These are phyloP conservation scores for Leptographium galeiforme DNA, from an alignment of 2,329 filamentous ascomycete genomes.

Conservation along the genomic window DNA sequence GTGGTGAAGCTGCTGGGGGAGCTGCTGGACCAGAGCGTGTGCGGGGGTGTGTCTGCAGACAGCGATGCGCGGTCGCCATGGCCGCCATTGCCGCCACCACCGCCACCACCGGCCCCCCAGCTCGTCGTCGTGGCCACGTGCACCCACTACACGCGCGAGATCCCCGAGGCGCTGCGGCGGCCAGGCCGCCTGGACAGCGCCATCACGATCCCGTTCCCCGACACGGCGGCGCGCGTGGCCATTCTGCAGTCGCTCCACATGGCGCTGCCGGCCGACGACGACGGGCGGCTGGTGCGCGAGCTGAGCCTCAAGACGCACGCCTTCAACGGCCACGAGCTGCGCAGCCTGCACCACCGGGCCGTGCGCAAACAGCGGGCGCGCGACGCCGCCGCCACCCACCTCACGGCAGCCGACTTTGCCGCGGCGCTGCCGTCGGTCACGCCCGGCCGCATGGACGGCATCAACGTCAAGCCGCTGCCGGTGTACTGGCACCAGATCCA, in stretches of 20 bases:
- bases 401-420: constrained; percentile 40
- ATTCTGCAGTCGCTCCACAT: constrained; percentile 53
- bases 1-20: constrained; percentile 38
- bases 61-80: too few relatives aligned
- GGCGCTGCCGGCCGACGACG: constrained; percentile 31
- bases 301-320: constrained; percentile 72
- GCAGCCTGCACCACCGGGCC: constrained; percentile 1
- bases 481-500: constrained; percentile 81
- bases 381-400: constrained; percentile 9
- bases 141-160: constrained; percentile 52
- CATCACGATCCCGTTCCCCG: constrained; percentile 66
- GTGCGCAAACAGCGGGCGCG: not conserved
- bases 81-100: too few relatives aligned
- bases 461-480: constrained; percentile 77
- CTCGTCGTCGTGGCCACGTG: constrained; percentile 67
- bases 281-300: constrained; percentile 38
- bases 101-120: too few relatives aligned
- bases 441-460: constrained; percentile 77
- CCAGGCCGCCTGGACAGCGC: constrained; percentile 51
- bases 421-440: constrained; percentile 54
- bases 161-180: constrained; percentile 56
- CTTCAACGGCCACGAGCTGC: constrained; percentile 60
- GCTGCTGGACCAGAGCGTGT: constrained; percentile 37
- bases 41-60: too few relatives aligned
- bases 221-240: constrained; percentile 53